Evolutionary conservation across 176 grass and related monocot genomes (phyloP).

Genomic region (Bonia amplexicaulis): DNA sequence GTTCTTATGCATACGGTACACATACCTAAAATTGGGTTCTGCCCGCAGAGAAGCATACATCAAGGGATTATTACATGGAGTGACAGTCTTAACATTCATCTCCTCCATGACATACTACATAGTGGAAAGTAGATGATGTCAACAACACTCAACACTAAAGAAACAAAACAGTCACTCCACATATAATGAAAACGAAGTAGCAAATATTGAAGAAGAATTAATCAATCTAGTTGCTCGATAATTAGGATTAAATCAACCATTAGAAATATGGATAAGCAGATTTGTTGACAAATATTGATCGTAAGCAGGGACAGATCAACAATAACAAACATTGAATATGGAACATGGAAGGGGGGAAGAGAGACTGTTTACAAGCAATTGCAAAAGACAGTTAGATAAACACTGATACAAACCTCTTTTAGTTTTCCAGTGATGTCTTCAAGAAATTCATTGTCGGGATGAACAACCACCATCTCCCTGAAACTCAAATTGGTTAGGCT

Average conservation of each 20-base stretch:
- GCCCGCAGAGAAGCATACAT: slow-evolving; percentile 81
- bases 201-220: not conserved
- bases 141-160: slow-evolving; percentile 13
- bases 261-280: not conserved
- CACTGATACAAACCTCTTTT: slow-evolving; percentile 58
- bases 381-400: not conserved
- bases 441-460: slow-evolving; percentile 85
- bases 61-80: slow-evolving; percentile 88
- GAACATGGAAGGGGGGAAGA: not conserved
- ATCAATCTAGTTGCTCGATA: not conserved
- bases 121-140: slow-evolving; percentile 16
- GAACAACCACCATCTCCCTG: slow-evolving; percentile 98
- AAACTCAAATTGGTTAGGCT: slow-evolving; percentile 25
- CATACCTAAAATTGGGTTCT: slow-evolving; percentile 98
- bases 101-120: slow-evolving; percentile 99
- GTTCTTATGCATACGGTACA: slow-evolving; percentile 1
- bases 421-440: slow-evolving; percentile 94
- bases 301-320: not conserved
- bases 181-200: not conserved
- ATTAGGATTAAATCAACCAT: not conserved
- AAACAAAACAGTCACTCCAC: not conserved
- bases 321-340: not conserved
- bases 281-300: not conserved
- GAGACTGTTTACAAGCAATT: not conserved
- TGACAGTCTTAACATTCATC: slow-evolving; percentile 87